A percentile compares a stretch with the other conserved stretches of the same genome.
These are phyloP conservation scores for Halocafeteria seosinensis DNA, from an alignment of 108 stramenopile species.

Conservation along the genomic window DNA sequence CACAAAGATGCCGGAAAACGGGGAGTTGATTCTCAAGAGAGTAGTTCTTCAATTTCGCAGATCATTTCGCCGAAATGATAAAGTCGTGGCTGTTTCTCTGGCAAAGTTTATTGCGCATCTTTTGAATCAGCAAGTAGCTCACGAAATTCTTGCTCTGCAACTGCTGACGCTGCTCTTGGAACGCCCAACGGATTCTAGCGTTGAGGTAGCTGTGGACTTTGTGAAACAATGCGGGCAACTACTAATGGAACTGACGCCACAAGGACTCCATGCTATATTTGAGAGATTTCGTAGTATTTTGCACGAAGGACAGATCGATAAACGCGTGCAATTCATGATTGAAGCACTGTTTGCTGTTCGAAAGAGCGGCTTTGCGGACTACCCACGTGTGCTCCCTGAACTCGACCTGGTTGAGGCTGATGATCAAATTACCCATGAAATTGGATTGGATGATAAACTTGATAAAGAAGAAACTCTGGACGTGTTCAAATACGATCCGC, in stretches of 20 bases:
- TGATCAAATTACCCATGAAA: slow-evolving; percentile 91
- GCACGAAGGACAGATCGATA: slow-evolving; percentile 48
- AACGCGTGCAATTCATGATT: slow-evolving; percentile 77
- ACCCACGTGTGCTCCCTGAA: not conserved
- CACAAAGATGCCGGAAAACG: slow-evolving; percentile 85
- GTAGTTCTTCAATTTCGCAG: slow-evolving; percentile 65
- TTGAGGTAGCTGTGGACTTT: slow-evolving; percentile 82
- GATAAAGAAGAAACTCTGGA: slow-evolving; percentile 65
- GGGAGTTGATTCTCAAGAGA: slow-evolving; percentile 68
- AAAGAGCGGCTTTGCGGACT: slow-evolving; percentile 59
- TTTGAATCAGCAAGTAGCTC: slow-evolving; percentile 83
- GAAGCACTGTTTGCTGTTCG: slow-evolving; percentile 64
- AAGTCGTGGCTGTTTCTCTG: slow-evolving; percentile 56
- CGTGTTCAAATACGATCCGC: slow-evolving; percentile 50
- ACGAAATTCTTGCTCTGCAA: slow-evolving; percentile 84
- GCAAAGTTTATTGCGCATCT: slow-evolving; percentile 78
- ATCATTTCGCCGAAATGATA: slow-evolving; percentile 66
- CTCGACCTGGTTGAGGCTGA: slow-evolving; percentile 89
- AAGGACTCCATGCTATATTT: slow-evolving; percentile 79
- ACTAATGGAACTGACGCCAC: slow-evolving; percentile 59
- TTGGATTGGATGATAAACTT: slow-evolving; percentile 74
- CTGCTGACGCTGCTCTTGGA: slow-evolving; percentile 76
- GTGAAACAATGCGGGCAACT: slow-evolving; percentile 63
- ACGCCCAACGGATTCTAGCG: slow-evolving; percentile 81
- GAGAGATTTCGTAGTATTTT: slow-evolving; percentile 79